phyloP scores from a whole-genome alignment of 257 asterid genomes.

The Lithospermum erythrorhizon region DNA sequence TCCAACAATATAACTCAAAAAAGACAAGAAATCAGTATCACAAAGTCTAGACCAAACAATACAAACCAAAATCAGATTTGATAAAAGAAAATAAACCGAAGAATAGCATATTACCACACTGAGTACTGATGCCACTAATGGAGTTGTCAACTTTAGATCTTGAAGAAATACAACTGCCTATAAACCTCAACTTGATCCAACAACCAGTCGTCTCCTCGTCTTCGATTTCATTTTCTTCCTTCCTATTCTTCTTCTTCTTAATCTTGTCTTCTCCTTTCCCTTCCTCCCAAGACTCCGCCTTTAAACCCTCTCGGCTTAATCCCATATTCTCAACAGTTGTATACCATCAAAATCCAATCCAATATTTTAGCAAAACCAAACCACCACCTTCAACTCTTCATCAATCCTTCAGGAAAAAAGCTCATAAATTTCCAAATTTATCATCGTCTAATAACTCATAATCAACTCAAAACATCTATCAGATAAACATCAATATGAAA shows the following conservation, averaged over 20 bases:
- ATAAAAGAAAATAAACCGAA: conserved; percentile 5
- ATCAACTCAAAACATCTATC: background rate
- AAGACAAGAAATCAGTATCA: background rate
- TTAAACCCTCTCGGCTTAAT: conserved; percentile 28
- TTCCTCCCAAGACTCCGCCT: conserved; percentile 43
- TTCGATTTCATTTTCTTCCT: conserved; percentile 23
- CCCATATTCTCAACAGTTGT: conserved; percentile 51
- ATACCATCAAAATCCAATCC: conserved; percentile 28
- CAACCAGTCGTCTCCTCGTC: conserved; percentile 38
- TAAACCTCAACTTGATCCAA: conserved; percentile 63
- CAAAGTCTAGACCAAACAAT: background rate
- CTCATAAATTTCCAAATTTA: conserved; percentile 17
- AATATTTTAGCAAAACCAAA: conserved; percentile 13
- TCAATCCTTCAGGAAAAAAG: conserved; percentile 31
- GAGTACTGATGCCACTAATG: conserved; percentile 76
- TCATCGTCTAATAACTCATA: background rate
- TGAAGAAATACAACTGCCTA: conserved; percentile 83
- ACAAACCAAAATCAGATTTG: background rate
- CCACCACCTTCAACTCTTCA: conserved; percentile 21
- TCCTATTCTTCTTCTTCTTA: conserved; percentile 25
- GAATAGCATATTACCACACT: conserved; percentile 39
- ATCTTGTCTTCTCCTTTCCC: conserved; percentile 30
- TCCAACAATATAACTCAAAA: conserved; percentile 1
- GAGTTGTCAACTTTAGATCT: conserved; percentile 97
- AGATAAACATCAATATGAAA: background rate